A percentile compares a stretch with the other conserved stretches of the same genome.
Evolutionary conservation across 352 stramenopile species (phyloP).

Genomic region (Thraustochytrium sp.): DNA sequence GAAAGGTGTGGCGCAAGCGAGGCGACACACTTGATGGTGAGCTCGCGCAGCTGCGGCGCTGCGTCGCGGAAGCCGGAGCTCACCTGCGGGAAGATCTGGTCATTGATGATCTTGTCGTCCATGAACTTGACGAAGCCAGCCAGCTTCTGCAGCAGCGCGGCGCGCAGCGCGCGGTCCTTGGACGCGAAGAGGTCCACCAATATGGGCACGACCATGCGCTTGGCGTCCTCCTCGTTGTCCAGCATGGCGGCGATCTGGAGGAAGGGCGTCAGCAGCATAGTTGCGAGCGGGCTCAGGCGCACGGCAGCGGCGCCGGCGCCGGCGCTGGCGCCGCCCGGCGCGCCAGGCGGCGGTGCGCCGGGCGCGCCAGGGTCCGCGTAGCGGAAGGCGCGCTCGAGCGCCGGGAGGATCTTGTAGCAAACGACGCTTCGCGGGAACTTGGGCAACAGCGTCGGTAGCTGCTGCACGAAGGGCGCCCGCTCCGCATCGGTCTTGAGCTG

Average conservation of each 20-base stretch:
- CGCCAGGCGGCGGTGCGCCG: slow-evolving; percentile 43
- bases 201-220: slow-evolving; percentile 66
- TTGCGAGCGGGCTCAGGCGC: slow-evolving; percentile 71
- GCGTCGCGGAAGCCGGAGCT: slow-evolving; percentile 82
- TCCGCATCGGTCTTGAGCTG: slow-evolving; percentile 83
- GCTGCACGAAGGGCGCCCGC: slow-evolving; percentile 88
- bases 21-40: slow-evolving; percentile 83
- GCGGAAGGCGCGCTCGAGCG: slow-evolving; percentile 70
- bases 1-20: slow-evolving; percentile 80
- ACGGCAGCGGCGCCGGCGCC: slow-evolving; percentile 55
- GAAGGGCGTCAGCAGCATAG: slow-evolving; percentile 75
- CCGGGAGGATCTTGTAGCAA: slow-evolving; percentile 75
- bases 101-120: slow-evolving; percentile 80
- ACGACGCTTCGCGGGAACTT: slow-evolving; percentile 65
- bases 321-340: background rate
- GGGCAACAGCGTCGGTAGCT: slow-evolving; percentile 66
- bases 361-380: slow-evolving; percentile 60
- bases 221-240: slow-evolving; percentile 27
- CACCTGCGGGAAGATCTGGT: slow-evolving; percentile 76
- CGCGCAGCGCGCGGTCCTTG: slow-evolving; percentile 77
- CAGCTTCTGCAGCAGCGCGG: slow-evolving; percentile 83
- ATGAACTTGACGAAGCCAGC: slow-evolving; percentile 76
- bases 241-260: slow-evolving; percentile 72
- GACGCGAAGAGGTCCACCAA: slow-evolving; percentile 80
- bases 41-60: slow-evolving; percentile 72